phyloP scores from a whole-genome alignment of 129 eudicot species.

The Lactuca sativa region DNA sequence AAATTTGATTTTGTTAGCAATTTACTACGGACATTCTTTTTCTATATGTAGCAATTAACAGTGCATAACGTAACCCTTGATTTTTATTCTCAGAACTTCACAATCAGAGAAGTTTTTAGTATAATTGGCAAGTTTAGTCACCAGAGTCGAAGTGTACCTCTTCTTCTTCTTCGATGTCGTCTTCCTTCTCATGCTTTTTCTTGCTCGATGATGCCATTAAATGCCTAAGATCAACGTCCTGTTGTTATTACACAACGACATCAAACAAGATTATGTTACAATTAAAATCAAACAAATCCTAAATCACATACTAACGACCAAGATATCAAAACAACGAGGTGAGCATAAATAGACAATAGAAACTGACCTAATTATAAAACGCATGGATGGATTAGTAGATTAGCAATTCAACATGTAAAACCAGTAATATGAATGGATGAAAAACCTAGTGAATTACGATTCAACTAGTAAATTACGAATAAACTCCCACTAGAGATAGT shows the following conservation, averaged over 20 bases:
- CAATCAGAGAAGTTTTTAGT: background rate
- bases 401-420: conserved; percentile 17
- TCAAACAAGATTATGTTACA: conserved; percentile 8
- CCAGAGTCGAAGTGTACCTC: conserved; percentile 6
- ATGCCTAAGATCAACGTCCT: conserved; percentile 22
- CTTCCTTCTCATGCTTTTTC: conserved; percentile 26
- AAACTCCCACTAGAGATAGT: background rate
- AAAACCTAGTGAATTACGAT: conserved; percentile 1
- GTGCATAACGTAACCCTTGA: background rate
- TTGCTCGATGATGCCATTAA: conserved; percentile 51
- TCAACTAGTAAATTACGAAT: background rate
- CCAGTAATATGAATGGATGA: background rate
- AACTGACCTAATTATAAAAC: conserved; percentile 22
- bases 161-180: conserved; percentile 40
- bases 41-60: conserved; percentile 1
- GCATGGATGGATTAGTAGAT: background rate
- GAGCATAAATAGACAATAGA: background rate
- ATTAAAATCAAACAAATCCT: background rate
- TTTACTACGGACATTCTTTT: conserved; percentile 20
- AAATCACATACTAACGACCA: background rate
- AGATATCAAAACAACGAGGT: conserved; percentile 2
- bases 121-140: conserved; percentile 7
- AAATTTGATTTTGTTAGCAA: background rate
- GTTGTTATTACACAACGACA: conserved; percentile 8
- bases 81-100: background rate